Conservation (phyloP, 148 eudicot genomes). For the Rhododendron williamsianum region DNA sequence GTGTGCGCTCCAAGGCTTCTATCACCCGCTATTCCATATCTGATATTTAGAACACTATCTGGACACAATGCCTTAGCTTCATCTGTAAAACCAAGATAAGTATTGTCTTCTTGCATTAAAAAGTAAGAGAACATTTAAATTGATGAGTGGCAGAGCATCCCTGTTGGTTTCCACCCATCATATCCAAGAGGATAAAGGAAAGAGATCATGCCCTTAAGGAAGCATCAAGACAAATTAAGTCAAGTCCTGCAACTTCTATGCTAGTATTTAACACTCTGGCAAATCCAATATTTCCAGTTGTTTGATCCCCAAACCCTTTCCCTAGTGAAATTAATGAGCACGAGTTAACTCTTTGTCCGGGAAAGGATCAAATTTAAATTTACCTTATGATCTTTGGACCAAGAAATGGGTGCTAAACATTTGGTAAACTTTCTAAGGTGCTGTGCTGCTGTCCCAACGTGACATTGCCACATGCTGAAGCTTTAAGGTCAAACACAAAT, state of each 20-base stretch:
- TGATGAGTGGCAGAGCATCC: neutral
- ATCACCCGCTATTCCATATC: slow-evolving; percentile 63
- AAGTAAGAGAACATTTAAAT: neutral
- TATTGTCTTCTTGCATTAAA: neutral
- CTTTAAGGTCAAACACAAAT: neutral
- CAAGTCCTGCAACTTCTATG: neutral
- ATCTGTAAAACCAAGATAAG: slow-evolving; percentile 37
- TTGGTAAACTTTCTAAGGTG: neutral
- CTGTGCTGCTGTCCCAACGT: neutral
- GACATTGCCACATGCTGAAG: neutral
- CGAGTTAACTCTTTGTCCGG: neutral
- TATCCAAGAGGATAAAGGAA: neutral
- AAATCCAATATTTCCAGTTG: neutral
- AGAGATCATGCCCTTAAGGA: slow-evolving; percentile 1
- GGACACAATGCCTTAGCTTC: slow-evolving; percentile 35
- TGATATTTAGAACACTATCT: slow-evolving; percentile 70
- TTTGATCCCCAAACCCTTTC: neutral
- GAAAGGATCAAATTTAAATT: neutral
- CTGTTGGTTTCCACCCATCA: neutral
- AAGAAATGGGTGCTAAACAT: neutral
- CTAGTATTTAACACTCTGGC: neutral
- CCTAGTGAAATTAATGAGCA: neutral
- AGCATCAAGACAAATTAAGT: neutral
- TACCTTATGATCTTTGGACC: neutral
- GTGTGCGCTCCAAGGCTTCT: slow-evolving; percentile 78